A percentile compares a stretch with the other conserved stretches of the same genome.
Conservation (phyloP, 1,284 basidiomycete genomes). For the Leccinum subrobustum region DNA sequence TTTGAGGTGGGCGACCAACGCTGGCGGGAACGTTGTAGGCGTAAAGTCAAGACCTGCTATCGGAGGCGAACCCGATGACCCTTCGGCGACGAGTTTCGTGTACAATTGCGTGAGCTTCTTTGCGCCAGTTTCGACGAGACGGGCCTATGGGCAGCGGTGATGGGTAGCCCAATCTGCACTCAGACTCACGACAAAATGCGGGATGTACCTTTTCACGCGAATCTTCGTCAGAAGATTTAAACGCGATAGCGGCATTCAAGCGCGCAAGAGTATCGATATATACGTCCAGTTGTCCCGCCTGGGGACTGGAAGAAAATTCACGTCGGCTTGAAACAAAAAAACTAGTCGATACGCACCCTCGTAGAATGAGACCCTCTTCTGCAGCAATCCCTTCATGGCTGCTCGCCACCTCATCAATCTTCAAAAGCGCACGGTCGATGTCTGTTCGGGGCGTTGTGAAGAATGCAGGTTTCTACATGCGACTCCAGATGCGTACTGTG, state of each 20-base stretch:
- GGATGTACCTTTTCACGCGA: constrained; percentile 52
- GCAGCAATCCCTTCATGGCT: constrained; percentile 73
- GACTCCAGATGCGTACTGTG: constrained; percentile 49
- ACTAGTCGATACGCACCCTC: constrained; percentile 50
- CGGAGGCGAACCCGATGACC: constrained; percentile 66
- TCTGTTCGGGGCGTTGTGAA: constrained; percentile 44
- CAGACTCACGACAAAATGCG: neutral
- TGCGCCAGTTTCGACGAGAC: constrained; percentile 73
- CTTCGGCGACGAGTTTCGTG: constrained; percentile 79
- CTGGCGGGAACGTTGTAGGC: constrained; percentile 51
- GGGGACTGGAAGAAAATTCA: constrained; percentile 48
- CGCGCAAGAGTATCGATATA: constrained; percentile 74
- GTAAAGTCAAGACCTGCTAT: constrained; percentile 56
- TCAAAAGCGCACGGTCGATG: constrained; percentile 71
- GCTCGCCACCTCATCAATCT: constrained; percentile 75
- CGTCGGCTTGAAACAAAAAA: constrained; percentile 3
- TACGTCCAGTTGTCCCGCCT: constrained; percentile 56
- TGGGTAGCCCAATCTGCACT: neutral
- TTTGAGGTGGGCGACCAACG: constrained; percentile 50
- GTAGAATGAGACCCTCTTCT: constrained; percentile 72
- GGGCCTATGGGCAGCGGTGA: constrained; percentile 44
- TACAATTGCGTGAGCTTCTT: constrained; percentile 78
- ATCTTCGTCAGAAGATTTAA: constrained; percentile 62
- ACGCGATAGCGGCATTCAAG: constrained; percentile 75
- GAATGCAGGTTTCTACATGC: neutral